Evolutionary conservation across 495 filamentous ascomycete genomes (phyloP).

Genomic region (Tuber borchii): DNA sequence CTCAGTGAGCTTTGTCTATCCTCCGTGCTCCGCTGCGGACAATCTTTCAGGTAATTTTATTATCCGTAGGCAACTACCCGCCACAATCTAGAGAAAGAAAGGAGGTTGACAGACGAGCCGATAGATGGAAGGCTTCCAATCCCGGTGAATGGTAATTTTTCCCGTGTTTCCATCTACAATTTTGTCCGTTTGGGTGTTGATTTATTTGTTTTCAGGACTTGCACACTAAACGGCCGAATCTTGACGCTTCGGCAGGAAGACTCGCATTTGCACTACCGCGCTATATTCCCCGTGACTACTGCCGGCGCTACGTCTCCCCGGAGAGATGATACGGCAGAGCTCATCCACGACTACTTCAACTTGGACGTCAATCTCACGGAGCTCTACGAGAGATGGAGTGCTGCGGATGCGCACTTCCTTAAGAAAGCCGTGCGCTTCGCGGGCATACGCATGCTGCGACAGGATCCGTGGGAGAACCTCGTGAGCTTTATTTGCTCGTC

Average conservation of each 20-base stretch:
- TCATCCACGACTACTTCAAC: constrained; percentile 76
- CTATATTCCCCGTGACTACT: constrained; percentile 47
- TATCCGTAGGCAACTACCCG: neutral
- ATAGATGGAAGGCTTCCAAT: constrained; percentile 71
- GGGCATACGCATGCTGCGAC: constrained; percentile 87
- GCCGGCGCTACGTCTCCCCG: constrained; percentile 40
- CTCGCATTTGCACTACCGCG: constrained; percentile 70
- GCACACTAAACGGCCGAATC: constrained; percentile 76
- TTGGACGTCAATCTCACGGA: constrained; percentile 62
- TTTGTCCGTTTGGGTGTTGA: neutral
- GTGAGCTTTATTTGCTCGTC: constrained; percentile 95
- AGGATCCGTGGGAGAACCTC: constrained; percentile 94
- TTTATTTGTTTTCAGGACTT: constrained; percentile 53
- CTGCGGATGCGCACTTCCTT: constrained; percentile 79
- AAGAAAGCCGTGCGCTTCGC: constrained; percentile 79
- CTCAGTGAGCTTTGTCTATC: constrained; percentile 34
- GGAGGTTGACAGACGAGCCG: neutral
- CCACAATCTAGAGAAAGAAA: neutral
- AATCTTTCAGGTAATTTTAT: constrained; percentile 38
- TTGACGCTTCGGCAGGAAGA: constrained; percentile 78
- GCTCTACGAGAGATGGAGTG: constrained; percentile 83
- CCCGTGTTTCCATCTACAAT: constrained; percentile 6
- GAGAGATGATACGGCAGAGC: constrained; percentile 58
- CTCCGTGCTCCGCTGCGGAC: constrained; percentile 40
- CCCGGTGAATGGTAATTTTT: constrained; percentile 66